Base-by-base conservation (phyloP, 495 filamentous ascomycete species). In the Tuber borchii region DNA sequence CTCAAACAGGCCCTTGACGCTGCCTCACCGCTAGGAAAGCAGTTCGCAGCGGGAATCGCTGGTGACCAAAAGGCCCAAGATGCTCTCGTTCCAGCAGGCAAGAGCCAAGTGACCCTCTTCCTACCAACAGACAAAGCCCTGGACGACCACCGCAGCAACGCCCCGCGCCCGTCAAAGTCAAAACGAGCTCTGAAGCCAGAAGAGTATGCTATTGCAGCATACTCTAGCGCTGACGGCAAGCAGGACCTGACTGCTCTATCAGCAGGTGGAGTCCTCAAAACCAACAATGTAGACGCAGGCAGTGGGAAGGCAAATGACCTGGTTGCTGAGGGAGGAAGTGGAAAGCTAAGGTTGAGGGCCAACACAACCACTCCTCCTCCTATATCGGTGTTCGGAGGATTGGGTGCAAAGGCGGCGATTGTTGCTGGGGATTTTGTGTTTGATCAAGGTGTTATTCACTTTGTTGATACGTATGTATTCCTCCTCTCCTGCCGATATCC, bases 391-490 rank as follows among this genome's bases (percentile, higher is more conserved):
- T 65, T 34, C 3, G 56, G 56, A 65, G 56, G 56, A 65, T 65
- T 65, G 16, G 56, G 56, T 34, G 12, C 14, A 31, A 19, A 34
- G 56, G 26, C 56, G 14, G 17, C 2, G 26, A 31, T 65, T 34
- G 56, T 65, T 19, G 56, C 26, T 34, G 56, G 56, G 26, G 56
- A 65, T 16, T 6, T 34, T 4, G 0, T 17, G 14, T 65, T 65
- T 8, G 56, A 65, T 65, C 0, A 4, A 3, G 56, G 56, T 6
- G 26, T 65, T 17, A 65, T 65, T 31, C 56, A 65, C 26, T 34
- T 65, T 65, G 56, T 65, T 65, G 56, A 65, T 65, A 65, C 14
- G 56, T 65, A 65, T 17, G 56, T 34, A 65, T 65, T 19, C 56
- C 56, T 26, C 56, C 56, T 34, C 56, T 34, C 12, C 26, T 17